phyloP scores from a whole-genome alignment of 805 yeast species.

The Saccharomycopsis vini region DNA sequence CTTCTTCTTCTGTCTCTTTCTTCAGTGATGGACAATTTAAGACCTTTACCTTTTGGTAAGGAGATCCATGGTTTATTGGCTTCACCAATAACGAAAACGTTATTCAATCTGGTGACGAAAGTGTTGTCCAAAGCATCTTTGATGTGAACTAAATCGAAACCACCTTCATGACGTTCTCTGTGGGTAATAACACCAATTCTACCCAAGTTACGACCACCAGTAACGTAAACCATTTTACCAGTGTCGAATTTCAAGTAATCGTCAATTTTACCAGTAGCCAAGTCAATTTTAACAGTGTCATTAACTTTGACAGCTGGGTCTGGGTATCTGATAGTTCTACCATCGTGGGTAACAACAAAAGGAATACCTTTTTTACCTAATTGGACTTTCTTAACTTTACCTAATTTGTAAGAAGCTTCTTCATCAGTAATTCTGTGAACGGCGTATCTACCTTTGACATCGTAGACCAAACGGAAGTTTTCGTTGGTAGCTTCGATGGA shows the following conservation, averaged over 20 bases:
- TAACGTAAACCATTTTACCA: conserved; percentile 85
- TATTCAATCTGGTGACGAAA: conserved; percentile 87
- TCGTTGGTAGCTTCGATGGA: conserved; percentile 96
- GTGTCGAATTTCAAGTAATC: conserved; percentile 87
- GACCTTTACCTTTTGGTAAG: conserved; percentile 98
- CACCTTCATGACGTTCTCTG: conserved; percentile 98
- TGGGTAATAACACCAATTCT: conserved; percentile 92
- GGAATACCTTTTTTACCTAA: conserved; percentile 98
- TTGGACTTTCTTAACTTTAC: conserved; percentile 96
- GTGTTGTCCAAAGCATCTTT: conserved; percentile 92
- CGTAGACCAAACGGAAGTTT: conserved; percentile 98
- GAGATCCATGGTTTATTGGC: conserved; percentile 91
- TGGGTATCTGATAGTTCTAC: conserved; percentile 99
- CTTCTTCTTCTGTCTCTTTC: conserved; percentile 99
- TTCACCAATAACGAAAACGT: conserved; percentile 94
- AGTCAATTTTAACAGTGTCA: conserved; percentile 96
- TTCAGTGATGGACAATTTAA: conserved; percentile 89
- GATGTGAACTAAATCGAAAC: conserved; percentile 94
- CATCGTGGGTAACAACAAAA: conserved; percentile 98
- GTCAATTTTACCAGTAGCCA: conserved; percentile 89
- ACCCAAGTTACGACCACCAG: conserved; percentile 99
- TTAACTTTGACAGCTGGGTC: conserved; percentile 94
- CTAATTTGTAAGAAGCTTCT: conserved; percentile 97
- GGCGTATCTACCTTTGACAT: conserved; percentile 97
- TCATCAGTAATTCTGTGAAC: conserved; percentile 99